Evolutionary conservation across 2,329 filamentous ascomycete genomes (phyloP), one percentile per base, ranked within the genome.

Genomic region (Seiridium unicorne): DNA sequence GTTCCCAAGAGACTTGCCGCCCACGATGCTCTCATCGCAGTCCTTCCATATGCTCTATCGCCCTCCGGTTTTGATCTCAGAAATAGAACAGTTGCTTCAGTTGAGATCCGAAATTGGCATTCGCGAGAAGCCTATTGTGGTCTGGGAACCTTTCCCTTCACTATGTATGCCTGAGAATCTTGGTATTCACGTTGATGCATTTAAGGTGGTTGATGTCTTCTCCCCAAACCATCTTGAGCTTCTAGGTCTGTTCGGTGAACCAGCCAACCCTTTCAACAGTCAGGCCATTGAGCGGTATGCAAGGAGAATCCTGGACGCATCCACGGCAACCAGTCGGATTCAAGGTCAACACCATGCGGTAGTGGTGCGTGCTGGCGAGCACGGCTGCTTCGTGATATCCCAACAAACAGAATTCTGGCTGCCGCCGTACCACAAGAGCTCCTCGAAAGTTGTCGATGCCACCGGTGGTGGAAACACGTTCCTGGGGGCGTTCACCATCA

Each of bases 201-300:
- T 46, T 31, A 64, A 59, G 49, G 47, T 64, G 1, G 72, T 76
- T 0, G 69, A 74, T 40, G 63, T 76, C 4, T 72, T 76, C 59
- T 74, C 72, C 8, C 74, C 74, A 3, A 76, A 76, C 57, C 74
- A 76, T 49, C 65, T 75, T n/a, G 74, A 76, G 47, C 59, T 76
- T 5, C 62, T 64, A 11, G 59, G 32, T 1, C 53, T 73, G 0
- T 74, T 63, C 46, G 66, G 44, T 47, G 59, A 57, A 36, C 62
- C 1, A 7, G 54, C 13, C n/a, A n/a, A 6, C 3, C 26, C 35
- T 69, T 70, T 73, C 42, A 72, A 36, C 64, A 62, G 3, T 63
- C 66, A 1, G 69, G 65, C 55, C 66, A 70, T 62, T 44, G 56
- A 54, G 40, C 49, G 1, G n/a, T 57, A 57, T 11, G 51, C 57